These are phyloP conservation scores for Chytriomyces sp. DNA, from an alignment of 192 early-diverging fungal species.

Conservation along the genomic window DNA sequence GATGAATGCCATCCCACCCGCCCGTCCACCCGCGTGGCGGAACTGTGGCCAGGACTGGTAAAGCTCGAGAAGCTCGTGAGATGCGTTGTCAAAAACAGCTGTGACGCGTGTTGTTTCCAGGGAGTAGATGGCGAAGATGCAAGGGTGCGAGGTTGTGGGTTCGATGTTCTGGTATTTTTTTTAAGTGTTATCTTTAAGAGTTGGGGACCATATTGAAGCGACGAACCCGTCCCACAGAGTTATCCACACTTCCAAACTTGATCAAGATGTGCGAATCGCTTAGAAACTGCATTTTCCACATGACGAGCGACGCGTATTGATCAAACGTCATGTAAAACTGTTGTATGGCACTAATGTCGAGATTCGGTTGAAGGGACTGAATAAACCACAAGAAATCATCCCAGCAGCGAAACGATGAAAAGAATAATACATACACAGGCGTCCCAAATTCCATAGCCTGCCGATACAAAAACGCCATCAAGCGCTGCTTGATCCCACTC, in stretches of 20 bases:
- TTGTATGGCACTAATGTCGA: slow-evolving; percentile 24
- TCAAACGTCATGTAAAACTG: slow-evolving; percentile 70
- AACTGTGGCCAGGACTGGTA: slow-evolving; percentile 54
- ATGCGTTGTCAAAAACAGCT: slow-evolving; percentile 68
- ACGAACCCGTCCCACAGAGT: slow-evolving; percentile 54
- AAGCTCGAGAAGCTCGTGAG: slow-evolving; percentile 59
- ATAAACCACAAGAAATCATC: background rate
- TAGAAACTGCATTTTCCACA: slow-evolving; percentile 75
- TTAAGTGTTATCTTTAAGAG: too few species aligned
- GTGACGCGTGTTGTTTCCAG: slow-evolving; percentile 55
- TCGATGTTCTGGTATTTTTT: slow-evolving; percentile 18
- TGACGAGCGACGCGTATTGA: slow-evolving; percentile 58
- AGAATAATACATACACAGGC: slow-evolving; percentile 26
- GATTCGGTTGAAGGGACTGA: slow-evolving; percentile 3
- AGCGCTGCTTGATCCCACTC: slow-evolving; percentile 69
- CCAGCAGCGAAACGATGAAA: background rate
- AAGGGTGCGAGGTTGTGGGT: slow-evolving; percentile 36
- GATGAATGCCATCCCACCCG: slow-evolving; percentile 16
- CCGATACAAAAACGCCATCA: slow-evolving; percentile 66
- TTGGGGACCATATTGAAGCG: slow-evolving; percentile 8
- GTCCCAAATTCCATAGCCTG: slow-evolving; percentile 53
- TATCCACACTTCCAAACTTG: slow-evolving; percentile 66
- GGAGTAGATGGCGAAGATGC: slow-evolving; percentile 74
- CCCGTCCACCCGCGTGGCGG: slow-evolving; percentile 34
- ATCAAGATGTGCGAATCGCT: slow-evolving; percentile 60